Conservation (phyloP, 768 basidiomycete species). For the Amanita exitialis region DNA sequence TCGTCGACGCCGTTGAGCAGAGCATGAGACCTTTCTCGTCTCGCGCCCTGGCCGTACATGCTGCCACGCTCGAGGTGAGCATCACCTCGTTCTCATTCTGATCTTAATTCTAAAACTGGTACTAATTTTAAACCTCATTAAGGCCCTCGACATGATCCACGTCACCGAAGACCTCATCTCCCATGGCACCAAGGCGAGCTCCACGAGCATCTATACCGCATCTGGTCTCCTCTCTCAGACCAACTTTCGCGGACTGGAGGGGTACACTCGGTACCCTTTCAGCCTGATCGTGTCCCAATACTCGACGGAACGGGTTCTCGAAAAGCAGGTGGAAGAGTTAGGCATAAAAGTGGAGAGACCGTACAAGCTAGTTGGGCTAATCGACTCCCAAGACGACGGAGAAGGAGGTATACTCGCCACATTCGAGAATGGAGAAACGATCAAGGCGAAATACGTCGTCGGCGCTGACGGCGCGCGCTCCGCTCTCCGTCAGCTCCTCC, state of each 20-base stretch:
- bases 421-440: slow-evolving; percentile 34
- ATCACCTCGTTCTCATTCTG: not conserved
- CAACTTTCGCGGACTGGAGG: slow-evolving; percentile 23
- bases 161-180: slow-evolving; percentile 28
- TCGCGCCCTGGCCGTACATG: slow-evolving; percentile 37
- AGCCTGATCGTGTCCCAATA: slow-evolving; percentile 32
- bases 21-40: slow-evolving; percentile 19
- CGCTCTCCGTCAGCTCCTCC: slow-evolving; percentile 28
- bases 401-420: slow-evolving; percentile 22
- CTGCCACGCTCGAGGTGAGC: slow-evolving; percentile 40
- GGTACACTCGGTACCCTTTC: slow-evolving; percentile 35
- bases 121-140: not conserved
- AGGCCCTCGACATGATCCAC: slow-evolving; percentile 37
- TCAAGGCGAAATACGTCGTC: slow-evolving; percentile 35
- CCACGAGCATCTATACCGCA: slow-evolving; percentile 20
- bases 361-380: slow-evolving; percentile 27
- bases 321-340: slow-evolving; percentile 18
- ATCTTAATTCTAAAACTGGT: not conserved
- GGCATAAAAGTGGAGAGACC: slow-evolving; percentile 26
- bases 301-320: slow-evolving; percentile 30
- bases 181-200: slow-evolving; percentile 22
- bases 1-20: slow-evolving; percentile 29
- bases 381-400: slow-evolving; percentile 16
- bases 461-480: slow-evolving; percentile 44
- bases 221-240: slow-evolving; percentile 16